Conservation (phyloP, 2,329 filamentous ascomycete genomes). For the Chalara sp. region DNA sequence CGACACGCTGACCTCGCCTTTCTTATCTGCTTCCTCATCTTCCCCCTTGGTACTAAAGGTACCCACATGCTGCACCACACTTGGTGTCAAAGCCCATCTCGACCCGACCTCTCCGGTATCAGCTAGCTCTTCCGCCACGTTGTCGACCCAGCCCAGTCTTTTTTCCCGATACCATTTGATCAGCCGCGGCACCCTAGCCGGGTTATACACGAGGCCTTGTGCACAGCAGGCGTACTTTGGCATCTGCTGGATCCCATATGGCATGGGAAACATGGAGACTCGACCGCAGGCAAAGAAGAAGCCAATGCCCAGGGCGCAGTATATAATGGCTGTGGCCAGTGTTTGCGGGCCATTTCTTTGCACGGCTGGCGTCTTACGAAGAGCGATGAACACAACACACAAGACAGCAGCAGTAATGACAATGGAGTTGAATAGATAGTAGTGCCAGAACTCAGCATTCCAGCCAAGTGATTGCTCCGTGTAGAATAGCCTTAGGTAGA, state of each 20-base stretch:
- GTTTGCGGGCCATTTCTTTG: neutral
- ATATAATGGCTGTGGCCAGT: neutral
- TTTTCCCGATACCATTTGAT: slow-evolving; percentile 3
- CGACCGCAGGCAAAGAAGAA: slow-evolving; percentile 3
- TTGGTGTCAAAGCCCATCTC: slow-evolving; percentile 5
- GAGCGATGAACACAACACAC: neutral
- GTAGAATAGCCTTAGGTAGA: slow-evolving; percentile 6
- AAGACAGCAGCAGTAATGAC: neutral
- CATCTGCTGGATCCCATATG: slow-evolving; percentile 4
- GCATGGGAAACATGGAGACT: slow-evolving; percentile 1
- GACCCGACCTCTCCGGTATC: neutral
- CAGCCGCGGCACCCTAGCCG: neutral
- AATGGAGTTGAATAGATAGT: neutral
- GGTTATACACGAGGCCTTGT: slow-evolving; percentile 2
- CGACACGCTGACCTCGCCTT: neutral
- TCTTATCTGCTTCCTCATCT: neutral
- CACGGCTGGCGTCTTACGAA: neutral
- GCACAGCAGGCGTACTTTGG: slow-evolving; percentile 5
- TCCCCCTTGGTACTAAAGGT: neutral
- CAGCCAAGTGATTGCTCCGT: slow-evolving; percentile 5
- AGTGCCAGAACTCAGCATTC: slow-evolving; percentile 3
- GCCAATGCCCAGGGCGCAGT: neutral
- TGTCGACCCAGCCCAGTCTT: slow-evolving; percentile 2
- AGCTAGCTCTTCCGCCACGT: neutral
- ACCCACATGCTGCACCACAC: slow-evolving; percentile 5